Percentiles rank a stretch among this genome's conserved stretches.
phyloP scores from a whole-genome alignment of 1,139 yeast species.

The Candida sanyaensis region DNA sequence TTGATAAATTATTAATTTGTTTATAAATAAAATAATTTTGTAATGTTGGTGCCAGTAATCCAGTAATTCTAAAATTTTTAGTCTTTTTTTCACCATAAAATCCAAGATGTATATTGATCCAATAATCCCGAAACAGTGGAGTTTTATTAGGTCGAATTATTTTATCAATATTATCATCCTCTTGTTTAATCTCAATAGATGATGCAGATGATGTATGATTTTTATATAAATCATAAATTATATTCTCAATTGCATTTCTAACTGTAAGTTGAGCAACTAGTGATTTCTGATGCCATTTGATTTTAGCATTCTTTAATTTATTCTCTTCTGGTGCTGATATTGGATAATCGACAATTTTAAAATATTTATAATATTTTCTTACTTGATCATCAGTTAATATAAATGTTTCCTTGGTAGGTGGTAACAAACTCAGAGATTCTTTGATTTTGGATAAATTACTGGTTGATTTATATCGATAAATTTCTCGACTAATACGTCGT shows the following conservation, averaged over 20 bases:
- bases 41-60: not conserved
- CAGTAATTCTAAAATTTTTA: not conserved
- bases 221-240: not conserved
- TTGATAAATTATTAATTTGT: not conserved
- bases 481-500: not conserved
- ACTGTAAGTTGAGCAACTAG: not conserved
- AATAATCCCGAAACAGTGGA: not conserved
- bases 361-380: not conserved
- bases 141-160: not conserved
- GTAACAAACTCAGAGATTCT: too few species aligned
- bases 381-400: conserved; percentile 1
- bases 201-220: not conserved
- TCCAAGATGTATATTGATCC: not conserved
- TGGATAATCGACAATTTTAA: not conserved
- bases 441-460: not conserved
- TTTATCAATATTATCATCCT: not conserved
- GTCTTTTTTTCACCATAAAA: not conserved
- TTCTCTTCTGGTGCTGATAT: not conserved
- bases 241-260: not conserved
- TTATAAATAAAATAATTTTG: not conserved
- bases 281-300: not conserved
- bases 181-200: not conserved
- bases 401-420: not conserved
- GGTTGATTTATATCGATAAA: not conserved
- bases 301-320: not conserved